phyloP scores from a whole-genome alignment of 2,329 filamentous ascomycete species.

The Spiromastix sp. region DNA sequence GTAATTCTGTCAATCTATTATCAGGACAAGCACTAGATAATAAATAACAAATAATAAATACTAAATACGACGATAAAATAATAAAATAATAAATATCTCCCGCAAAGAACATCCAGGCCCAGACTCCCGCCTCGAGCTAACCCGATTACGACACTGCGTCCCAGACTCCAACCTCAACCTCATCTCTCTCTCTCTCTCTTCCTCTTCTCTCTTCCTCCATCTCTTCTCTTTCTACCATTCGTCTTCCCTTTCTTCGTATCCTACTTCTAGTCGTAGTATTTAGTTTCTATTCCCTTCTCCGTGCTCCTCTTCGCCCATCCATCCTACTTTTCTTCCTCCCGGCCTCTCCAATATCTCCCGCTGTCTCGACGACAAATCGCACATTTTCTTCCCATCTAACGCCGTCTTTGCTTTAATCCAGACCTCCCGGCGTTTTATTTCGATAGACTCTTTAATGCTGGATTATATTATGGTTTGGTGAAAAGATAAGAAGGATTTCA shows the following conservation, averaged over 20 bases:
- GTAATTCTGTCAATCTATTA: too few relatives aligned
- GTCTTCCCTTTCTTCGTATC: constrained; percentile 8
- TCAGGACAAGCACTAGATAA: too few relatives aligned
- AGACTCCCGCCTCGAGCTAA: neutral
- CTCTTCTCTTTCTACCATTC: constrained; percentile 14
- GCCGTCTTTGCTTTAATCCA: constrained; percentile 7
- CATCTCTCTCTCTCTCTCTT: constrained; percentile 18
- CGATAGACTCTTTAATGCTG: constrained; percentile 10
- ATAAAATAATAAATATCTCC: too few relatives aligned
- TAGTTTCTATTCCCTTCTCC: constrained; percentile 13
- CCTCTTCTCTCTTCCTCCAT: constrained; percentile 16
- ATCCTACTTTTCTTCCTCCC: constrained; percentile 24
- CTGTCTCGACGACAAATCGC: constrained; percentile 14
- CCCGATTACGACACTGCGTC: neutral
- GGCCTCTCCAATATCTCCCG: constrained; percentile 1
- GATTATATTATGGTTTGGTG: constrained; percentile 8
- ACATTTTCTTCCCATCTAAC: constrained; percentile 13
- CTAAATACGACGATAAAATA: too few relatives aligned
- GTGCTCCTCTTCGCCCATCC: constrained; percentile 25
- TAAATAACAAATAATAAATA: too few relatives aligned
- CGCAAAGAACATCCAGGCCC: too few relatives aligned
- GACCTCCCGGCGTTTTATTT: constrained; percentile 10
- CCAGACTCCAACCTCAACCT: constrained; percentile 3
- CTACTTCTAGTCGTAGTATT: constrained; percentile 8
- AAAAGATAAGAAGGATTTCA: too few relatives aligned